Evolutionary conservation across 1,284 basidiomycete genomes (phyloP), one percentile per base, ranked within the genome.

Genomic region (Fomitopsis palustris): DNA sequence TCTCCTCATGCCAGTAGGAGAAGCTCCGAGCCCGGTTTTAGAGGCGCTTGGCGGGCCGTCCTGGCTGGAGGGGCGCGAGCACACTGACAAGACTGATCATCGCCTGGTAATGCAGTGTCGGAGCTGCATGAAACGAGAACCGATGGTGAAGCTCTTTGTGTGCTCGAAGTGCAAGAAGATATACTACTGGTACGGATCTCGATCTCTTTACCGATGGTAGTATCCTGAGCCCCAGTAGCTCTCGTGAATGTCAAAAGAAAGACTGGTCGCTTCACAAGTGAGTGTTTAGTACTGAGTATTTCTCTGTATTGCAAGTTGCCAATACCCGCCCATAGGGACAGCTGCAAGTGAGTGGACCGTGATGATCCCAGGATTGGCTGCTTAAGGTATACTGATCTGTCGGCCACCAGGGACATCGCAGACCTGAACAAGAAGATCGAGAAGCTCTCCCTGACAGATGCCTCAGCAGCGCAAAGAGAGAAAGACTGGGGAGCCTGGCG

Each of bases 221-320:
- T 4, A 8, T 2, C 17, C 45, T 25, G 23, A 29, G 35, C 37
- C 6, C 42, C 12, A 42, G 2, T 52, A 66, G 66, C 56, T 67
- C 65, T 7, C 62, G 56, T 37, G 64, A 64, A 38, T 68, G 67
- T 35, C 67, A 68, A 53, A 64, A 60, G 49, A 38, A 51, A 35
- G 62, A 67, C 45, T 68, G 67, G 67, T 61, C 59, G 25, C 31
- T 56, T 14, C 67, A 68, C 55, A 67, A 67, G 67, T 68, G 41
- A 31, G 39, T 56, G 29, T 16, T 21, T 19, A 12, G 6, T 57
- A 6, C 4, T 14, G n/a, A 33, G 8, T 45, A 2, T 10, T 33
- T 14, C 17, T 14, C 3, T 8, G 16, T 39, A 27, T 14, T 8
- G 4, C 21, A 8, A 5, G 4, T 25, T 4, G n/a, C 10, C 17